phyloP scores from a whole-genome alignment of 768 basidiomycete genomes.

The Lactarius akahatsu region DNA sequence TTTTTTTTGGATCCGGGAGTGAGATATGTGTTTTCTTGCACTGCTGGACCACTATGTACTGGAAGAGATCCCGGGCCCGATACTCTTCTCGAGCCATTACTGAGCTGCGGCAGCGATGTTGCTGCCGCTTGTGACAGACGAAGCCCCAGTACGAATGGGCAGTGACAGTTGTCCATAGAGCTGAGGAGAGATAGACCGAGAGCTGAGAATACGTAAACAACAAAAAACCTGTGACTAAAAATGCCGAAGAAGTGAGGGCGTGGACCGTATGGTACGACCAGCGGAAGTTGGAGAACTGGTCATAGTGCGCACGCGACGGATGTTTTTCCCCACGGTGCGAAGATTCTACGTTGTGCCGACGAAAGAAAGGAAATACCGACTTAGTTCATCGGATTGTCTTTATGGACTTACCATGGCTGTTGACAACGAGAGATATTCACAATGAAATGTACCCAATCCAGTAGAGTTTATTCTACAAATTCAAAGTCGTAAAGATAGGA shows the following conservation, averaged over 20 bases:
- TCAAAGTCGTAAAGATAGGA: neutral
- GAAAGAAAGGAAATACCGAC: neutral
- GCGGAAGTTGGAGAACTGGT: neutral
- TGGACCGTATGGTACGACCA: neutral
- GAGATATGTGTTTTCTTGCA: neutral
- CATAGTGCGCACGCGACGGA: neutral
- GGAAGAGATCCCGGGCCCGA: neutral
- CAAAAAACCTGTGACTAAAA: neutral
- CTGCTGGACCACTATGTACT: neutral
- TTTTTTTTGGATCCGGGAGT: too few relatives aligned
- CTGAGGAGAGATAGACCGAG: neutral
- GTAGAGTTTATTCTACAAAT: conserved; percentile 5
- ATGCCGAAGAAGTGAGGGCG: neutral
- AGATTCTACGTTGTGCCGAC: neutral
- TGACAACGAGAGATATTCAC: neutral
- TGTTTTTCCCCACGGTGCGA: neutral
- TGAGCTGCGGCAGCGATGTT: neutral
- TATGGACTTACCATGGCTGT: neutral
- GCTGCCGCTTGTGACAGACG: neutral
- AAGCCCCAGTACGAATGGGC: neutral
- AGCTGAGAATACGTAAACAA: too few relatives aligned
- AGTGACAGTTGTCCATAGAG: neutral
- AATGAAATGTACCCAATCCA: neutral
- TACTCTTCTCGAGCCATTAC: neutral
- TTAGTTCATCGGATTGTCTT: neutral